Evolutionary conservation across 1,284 basidiomycete genomes (phyloP).

Genomic region (Malassezia slooffiae): DNA sequence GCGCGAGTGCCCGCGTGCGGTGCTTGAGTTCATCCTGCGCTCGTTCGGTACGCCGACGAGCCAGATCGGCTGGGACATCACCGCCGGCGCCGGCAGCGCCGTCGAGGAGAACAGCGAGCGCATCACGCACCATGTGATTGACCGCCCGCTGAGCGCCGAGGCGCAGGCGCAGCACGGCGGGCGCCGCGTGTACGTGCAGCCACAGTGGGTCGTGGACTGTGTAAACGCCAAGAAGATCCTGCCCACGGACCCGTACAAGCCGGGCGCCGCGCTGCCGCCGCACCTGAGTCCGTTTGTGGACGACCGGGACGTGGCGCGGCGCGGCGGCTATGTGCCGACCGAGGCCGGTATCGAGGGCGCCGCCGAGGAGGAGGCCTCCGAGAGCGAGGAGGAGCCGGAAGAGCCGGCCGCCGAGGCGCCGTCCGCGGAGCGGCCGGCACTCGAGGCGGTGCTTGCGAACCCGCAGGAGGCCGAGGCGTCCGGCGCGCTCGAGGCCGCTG

Average conservation of each 20-base stretch:
- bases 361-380: constrained; percentile 30
- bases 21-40: constrained; percentile 89
- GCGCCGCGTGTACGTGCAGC: constrained; percentile 80
- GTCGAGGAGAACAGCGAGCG: constrained; percentile 55
- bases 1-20: constrained; percentile 77
- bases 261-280: constrained; percentile 78
- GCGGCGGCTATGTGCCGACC: constrained; percentile 49
- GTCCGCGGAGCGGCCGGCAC: constrained; percentile 17
- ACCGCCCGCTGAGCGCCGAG: constrained; percentile 57
- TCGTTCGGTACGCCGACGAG: constrained; percentile 64
- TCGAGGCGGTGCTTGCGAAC: constrained; percentile 52
- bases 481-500: constrained; percentile 70
- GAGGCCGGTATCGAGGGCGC: constrained; percentile 29
- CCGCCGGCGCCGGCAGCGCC: constrained; percentile 72
- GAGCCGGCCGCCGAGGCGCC: constrained; percentile 48
- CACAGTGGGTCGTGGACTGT: constrained; percentile 96
- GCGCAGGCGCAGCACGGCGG: constrained; percentile 29
- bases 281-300: constrained; percentile 93
- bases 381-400: constrained; percentile 34
- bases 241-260: constrained; percentile 72
- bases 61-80: constrained; percentile 69
- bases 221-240: constrained; percentile 77
- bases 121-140: constrained; percentile 93
- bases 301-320: constrained; percentile 52
- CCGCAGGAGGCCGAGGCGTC: constrained; percentile 55